Conservation (phyloP, 441 rosid species). For the Lepidium campestre region DNA sequence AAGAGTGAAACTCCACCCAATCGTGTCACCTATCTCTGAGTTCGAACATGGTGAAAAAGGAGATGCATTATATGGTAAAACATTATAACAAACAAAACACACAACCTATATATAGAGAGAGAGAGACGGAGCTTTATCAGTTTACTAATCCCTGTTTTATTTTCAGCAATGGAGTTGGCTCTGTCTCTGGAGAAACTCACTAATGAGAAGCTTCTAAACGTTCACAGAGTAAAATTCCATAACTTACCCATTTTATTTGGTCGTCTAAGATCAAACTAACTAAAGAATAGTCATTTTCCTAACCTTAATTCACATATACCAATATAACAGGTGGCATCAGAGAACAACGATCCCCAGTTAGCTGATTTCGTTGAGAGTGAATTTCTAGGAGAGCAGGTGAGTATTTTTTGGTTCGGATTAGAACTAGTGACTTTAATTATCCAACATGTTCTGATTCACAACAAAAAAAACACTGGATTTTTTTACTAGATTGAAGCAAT, state of each 20-base stretch:
- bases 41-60: constrained; percentile 91
- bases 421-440: not conserved
- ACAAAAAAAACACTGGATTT: not conserved
- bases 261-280: not conserved
- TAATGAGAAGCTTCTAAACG: constrained; percentile 61
- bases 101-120: not conserved
- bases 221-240: constrained; percentile 43
- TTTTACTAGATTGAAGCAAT: constrained; percentile 44
- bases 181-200: constrained; percentile 71
- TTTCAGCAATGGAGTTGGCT: constrained; percentile 74
- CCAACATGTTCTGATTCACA: not conserved
- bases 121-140: not conserved
- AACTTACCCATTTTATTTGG: not conserved
- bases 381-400: constrained; percentile 59
- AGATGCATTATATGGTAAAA: constrained; percentile 84
- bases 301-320: not conserved
- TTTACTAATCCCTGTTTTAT: not conserved
- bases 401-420: not conserved
- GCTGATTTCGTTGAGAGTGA: constrained; percentile 57
- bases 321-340: constrained; percentile 47
- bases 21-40: constrained; percentile 62
- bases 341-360: constrained; percentile 57
- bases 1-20: constrained; percentile 68
- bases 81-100: too few relatives aligned
- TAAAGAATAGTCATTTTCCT: not conserved